Evolutionary conservation across 2,329 filamentous ascomycete species (phyloP), one percentile per base, ranked within the genome.

Genomic region (Colletotrichum sp.): DNA sequence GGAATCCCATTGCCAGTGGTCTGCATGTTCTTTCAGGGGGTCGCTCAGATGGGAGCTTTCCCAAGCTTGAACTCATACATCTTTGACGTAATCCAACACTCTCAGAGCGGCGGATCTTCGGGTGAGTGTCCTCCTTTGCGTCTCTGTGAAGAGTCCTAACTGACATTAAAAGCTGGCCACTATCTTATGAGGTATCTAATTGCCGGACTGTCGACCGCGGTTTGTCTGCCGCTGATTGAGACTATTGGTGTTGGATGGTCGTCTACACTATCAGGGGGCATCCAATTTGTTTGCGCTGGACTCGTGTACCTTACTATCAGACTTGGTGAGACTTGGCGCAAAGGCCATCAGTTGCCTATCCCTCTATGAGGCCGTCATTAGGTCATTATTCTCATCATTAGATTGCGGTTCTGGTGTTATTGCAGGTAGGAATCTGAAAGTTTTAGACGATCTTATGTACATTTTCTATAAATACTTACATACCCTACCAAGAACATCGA

Each of bases 161-260:
- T 52, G 94, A 97, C 80, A 94, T 96, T 21, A 5, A 91, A 94
- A 62, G 94, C 94, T 0, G 94, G 94, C 0, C 96, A 96, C 82
- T 97, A 96, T 82, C 91, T 95, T 79, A 88, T 94, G 70, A 88
- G 95, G 6, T 97, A 96, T 82, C 81, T 95, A 7, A 94, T 96
- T 78, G 94, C 92, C 1, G 94, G 93, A 10, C 83, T 91, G 4
- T 94, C 91, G 0, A 94, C 92, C 5, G 94, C 93, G 0, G 90
- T 92, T 2, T 94, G 94, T 71, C 86, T 96, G 71, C 95, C 95
- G 0, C 93, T 93, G 1, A 89, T 96, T 15, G 87, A 95, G 73
- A 85, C 83, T 32, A 93, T 96, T 70, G 95, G 95, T 4, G 92
- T 96, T 1, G 95, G 95, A 0, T 96, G 94, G 94, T 96, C 96